Percentiles rank a stretch among this genome's conserved stretches.
Evolutionary conservation across 768 basidiomycete genomes (phyloP).

Genomic region (Strobilomyces confusus): DNA sequence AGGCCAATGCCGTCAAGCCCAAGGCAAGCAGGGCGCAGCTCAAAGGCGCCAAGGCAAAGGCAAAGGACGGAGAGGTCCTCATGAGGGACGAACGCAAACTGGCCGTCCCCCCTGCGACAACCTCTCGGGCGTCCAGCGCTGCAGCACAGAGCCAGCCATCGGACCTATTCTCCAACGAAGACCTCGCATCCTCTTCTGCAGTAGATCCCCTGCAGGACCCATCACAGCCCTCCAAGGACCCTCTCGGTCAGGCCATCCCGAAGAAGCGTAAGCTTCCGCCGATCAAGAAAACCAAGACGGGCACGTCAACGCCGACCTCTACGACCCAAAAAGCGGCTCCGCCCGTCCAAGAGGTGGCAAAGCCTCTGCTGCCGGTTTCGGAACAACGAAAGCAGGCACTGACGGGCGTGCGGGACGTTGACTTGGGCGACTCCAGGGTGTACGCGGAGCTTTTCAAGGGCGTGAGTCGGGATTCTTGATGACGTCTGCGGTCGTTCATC

Average conservation of each 20-base stretch:
- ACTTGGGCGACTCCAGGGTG: constrained; percentile 57
- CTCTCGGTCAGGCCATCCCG: constrained; percentile 25
- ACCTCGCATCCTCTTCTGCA: constrained; percentile 4
- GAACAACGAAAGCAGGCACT: constrained; percentile 38
- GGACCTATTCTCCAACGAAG: constrained; percentile 32
- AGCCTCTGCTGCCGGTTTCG: constrained; percentile 26
- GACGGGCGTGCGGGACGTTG: constrained; percentile 53
- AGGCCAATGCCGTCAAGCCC: constrained; percentile 19
- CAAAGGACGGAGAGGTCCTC: constrained; percentile 32
- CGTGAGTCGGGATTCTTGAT: constrained; percentile 31
- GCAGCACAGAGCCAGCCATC: constrained; percentile 31
- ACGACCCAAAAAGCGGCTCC: constrained; percentile 23
- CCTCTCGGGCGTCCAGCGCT: constrained; percentile 27
- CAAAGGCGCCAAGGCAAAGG: constrained; percentile 29
- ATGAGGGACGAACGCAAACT: constrained; percentile 42
- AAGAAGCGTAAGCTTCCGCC: constrained; percentile 64
- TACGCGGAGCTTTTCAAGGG: constrained; percentile 62
- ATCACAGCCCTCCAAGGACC: constrained; percentile 19
- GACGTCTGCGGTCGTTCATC: background rate
- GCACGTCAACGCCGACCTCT: constrained; percentile 23
- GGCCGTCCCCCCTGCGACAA: constrained; percentile 10
- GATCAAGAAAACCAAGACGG: constrained; percentile 62
- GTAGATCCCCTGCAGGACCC: constrained; percentile 10
- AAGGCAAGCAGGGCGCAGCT: constrained; percentile 23
- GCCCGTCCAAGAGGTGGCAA: constrained; percentile 21